Conservation (phyloP, 257 asterid genomes). For the Nicotiana tomentosiformis region DNA sequence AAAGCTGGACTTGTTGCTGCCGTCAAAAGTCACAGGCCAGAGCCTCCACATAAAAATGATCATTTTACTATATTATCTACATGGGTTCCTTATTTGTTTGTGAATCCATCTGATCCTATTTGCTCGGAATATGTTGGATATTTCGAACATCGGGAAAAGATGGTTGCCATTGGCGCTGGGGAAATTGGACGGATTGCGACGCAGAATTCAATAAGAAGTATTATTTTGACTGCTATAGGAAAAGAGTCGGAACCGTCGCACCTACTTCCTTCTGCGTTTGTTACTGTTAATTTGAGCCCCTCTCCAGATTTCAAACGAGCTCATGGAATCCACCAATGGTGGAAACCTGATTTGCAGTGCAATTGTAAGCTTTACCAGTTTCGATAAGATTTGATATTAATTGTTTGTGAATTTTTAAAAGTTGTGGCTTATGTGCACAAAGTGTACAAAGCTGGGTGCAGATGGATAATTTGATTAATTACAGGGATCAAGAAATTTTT, state of each 20-base stretch:
- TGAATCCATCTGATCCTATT: constrained; percentile 54
- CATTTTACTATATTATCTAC: constrained; percentile 32
- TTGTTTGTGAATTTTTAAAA: neutral
- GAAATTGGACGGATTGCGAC: constrained; percentile 54
- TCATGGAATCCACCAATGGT: constrained; percentile 74
- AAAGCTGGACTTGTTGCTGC: constrained; percentile 61
- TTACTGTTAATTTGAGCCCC: constrained; percentile 33
- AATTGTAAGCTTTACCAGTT: constrained; percentile 30
- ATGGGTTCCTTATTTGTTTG: constrained; percentile 70
- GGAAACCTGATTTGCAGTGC: constrained; percentile 42
- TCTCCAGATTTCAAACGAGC: constrained; percentile 33
- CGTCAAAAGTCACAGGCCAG: constrained; percentile 10
- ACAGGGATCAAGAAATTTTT: too few species aligned
- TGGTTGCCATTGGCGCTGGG: constrained; percentile 48
- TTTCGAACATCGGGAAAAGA: constrained; percentile 61
- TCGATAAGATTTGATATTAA: neutral
- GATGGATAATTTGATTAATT: too few species aligned
- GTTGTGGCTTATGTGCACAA: neutral
- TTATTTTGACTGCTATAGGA: constrained; percentile 35
- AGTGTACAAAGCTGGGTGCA: neutral
- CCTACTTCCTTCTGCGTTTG: constrained; percentile 59
- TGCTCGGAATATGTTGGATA: constrained; percentile 59
- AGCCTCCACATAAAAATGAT: constrained; percentile 8
- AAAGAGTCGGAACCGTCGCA: constrained; percentile 51
- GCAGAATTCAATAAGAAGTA: constrained; percentile 50